Evolutionary conservation across 768 basidiomycete species (phyloP), one percentile per base, ranked within the genome.

Genomic region (Amanita exitialis): DNA sequence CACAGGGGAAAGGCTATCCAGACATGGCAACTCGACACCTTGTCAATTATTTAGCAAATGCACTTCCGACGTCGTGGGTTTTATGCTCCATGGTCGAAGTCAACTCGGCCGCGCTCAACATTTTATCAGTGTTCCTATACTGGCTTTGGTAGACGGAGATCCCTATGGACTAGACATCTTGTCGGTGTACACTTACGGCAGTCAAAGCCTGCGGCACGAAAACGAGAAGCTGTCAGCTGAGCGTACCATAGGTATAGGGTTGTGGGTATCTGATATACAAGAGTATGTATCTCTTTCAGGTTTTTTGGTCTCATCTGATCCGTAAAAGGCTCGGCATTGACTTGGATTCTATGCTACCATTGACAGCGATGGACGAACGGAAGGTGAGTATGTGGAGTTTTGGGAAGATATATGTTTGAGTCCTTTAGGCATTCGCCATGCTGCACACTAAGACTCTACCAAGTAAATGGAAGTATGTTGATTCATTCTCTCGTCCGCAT

Each of bases 1-100:
- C 9, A 30, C 57, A 96, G 93, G 96, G 96, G 0, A 98, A 96
- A 63, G 96, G 96, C 2, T 98, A 95, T 66, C 96, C 96, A 0
- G 96, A 99, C 61, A 66, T 96, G 3, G 86, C 92, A 2, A 95
- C 96, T 0, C 77, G 92, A 6, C 83, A 94, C 56, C 74, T 98
- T 6, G 78, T 94, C 41, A 80, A 81, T 52, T 79, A 76, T 0
- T 71, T 98, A 2, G 76, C 85, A 1, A 75, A 82, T 35, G 75
- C 77, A 30, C 74, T 91, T 16, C 83, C 85, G 2, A 41, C 64
- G 37, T 67, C 66, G 91, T 89, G 62, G 57, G 68, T 61, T 36
- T 34, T 32, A 30, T 21, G 9, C 2, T 49, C 28, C 15, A 39
- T 7, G 18, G 18, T 16, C 25, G 10, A 12, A n/a, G 20, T 20